These are phyloP conservation scores for Paramecium biaurelia DNA, from an alignment of 73 alveolate genomes.

Conservation along the genomic window DNA sequence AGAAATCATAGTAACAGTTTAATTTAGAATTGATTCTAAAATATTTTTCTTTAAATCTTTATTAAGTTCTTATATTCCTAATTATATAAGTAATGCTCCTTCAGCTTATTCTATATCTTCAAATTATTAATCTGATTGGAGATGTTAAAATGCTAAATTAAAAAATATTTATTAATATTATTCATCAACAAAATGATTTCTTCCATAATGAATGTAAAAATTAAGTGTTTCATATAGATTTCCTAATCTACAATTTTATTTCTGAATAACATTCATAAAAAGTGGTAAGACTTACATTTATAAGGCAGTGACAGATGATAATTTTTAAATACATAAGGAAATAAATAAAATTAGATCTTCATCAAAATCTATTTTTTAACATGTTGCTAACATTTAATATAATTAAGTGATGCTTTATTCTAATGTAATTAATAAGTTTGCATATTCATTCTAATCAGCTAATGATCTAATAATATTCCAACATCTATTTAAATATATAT, in stretches of 20 bases:
- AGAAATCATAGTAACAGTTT: not conserved
- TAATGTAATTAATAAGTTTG: conserved; percentile 49
- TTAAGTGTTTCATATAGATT: not conserved
- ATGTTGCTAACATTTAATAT: conserved; percentile 61
- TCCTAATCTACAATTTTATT: not conserved
- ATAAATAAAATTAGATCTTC: conserved; percentile 75
- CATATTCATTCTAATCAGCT: conserved; percentile 57
- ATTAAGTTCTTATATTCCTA: not conserved
- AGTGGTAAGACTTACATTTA: conserved; percentile 25
- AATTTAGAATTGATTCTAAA: not conserved
- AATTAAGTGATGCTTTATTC: conserved; percentile 68
- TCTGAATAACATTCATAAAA: conserved; percentile 10
- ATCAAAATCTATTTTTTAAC: conserved; percentile 69
- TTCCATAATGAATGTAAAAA: not conserved
- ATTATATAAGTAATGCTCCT: conserved; percentile 23
- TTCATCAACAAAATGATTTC: not conserved
- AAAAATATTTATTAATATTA: not conserved
- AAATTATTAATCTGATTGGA: not conserved
- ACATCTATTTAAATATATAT: conserved; percentile 70
- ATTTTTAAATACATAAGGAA: conserved; percentile 63
- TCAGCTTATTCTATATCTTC: not conserved
- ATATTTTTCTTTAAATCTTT: not conserved
- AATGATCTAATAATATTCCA: conserved; percentile 74
- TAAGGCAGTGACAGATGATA: conserved; percentile 18
- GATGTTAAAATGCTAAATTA: not conserved